Percentiles rank a stretch among this genome's conserved stretches.
Evolutionary conservation across 2,329 filamentous ascomycete species (phyloP).

Genomic region (Cryphonectria parasitica): DNA sequence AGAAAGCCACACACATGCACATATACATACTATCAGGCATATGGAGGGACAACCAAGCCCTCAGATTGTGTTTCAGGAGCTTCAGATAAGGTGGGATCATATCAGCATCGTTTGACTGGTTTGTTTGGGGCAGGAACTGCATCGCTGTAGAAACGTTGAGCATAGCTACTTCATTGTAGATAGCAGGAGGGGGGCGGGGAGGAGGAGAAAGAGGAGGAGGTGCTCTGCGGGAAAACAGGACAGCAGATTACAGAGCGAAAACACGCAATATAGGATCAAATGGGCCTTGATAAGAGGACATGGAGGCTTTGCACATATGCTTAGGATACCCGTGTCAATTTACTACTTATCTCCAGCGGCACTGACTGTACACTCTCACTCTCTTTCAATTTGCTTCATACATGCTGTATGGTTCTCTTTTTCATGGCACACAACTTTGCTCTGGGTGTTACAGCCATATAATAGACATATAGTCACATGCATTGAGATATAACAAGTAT

Average conservation of each 20-base stretch:
- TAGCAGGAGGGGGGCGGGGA: too few species aligned
- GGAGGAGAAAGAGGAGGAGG: background rate
- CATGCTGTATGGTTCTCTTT: too few species aligned
- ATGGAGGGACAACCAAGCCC: background rate
- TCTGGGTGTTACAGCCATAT: background rate
- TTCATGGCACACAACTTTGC: background rate
- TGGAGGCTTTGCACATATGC: background rate
- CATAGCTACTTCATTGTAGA: constrained; percentile 8
- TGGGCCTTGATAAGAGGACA: background rate
- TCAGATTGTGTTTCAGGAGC: background rate
- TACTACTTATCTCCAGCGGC: background rate
- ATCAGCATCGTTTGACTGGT: background rate
- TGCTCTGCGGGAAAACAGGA: background rate
- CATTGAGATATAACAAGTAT: background rate
- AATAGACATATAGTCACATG: background rate
- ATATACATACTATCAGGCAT: background rate
- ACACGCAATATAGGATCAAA: background rate
- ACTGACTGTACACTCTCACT: background rate
- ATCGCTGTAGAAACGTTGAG: background rate
- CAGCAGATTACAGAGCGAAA: background rate
- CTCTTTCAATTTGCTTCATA: too few species aligned
- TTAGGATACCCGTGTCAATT: constrained; percentile 2
- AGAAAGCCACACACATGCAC: background rate
- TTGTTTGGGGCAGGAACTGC: background rate
- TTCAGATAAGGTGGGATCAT: background rate